Percentiles rank a stretch among this genome's conserved stretches.
phyloP scores from a whole-genome alignment of 192 early-diverging fungal genomes.

The Backusella westeae region DNA sequence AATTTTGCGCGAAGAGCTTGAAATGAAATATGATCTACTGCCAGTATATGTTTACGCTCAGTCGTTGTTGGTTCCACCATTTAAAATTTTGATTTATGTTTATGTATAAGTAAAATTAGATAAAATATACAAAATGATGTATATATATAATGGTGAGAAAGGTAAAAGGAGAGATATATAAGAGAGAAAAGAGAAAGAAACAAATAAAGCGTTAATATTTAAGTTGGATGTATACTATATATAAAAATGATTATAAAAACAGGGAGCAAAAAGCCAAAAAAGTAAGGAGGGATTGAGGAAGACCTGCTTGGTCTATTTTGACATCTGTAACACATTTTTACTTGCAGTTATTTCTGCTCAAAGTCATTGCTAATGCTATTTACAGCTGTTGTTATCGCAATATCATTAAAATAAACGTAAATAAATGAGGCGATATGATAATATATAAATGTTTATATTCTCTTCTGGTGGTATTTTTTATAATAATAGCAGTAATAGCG shows the following conservation, averaged over 20 bases:
- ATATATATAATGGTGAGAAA: not conserved
- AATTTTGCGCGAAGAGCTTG: constrained; percentile 4
- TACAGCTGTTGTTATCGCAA: not conserved
- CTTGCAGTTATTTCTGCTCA: not conserved
- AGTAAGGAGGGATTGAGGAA: not conserved
- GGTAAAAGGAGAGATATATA: not conserved
- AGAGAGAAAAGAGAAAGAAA: not conserved
- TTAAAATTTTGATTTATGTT: not conserved
- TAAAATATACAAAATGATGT: not conserved
- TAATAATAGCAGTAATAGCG: not conserved
- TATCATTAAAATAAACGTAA: not conserved
- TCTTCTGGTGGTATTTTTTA: not conserved
- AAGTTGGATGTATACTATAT: constrained; percentile 5
- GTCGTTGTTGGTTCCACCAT: not conserved
- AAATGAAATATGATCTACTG: constrained; percentile 4
- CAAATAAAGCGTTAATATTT: not conserved
- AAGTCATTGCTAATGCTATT: not conserved
- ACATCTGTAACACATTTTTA: not conserved
- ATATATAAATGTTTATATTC: not conserved
- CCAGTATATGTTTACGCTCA: not conserved
- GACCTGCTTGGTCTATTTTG: constrained; percentile 3
- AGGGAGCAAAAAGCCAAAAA: not conserved
- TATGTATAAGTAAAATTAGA: not conserved
- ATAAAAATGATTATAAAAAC: constrained; percentile 1
- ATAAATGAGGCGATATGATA: not conserved